Base-by-base conservation (phyloP, 345 rosid species). In the Trapa incisa region DNA sequence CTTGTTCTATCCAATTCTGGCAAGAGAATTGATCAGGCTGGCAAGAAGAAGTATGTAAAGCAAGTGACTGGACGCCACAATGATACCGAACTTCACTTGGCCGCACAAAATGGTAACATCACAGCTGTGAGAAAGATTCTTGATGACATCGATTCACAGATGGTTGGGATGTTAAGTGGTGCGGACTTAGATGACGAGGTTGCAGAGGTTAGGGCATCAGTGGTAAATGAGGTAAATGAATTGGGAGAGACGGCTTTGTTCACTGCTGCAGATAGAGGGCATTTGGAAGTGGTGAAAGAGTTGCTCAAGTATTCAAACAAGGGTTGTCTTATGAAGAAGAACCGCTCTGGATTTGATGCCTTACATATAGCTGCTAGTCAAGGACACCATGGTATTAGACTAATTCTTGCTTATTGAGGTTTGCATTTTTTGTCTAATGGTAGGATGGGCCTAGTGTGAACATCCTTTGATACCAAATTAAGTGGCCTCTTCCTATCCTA, bases 211-310 rank as follows among this genome's bases (percentile, higher is more conserved):
- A 75, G 79, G 75, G 68, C 72, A 11, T 63, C 70, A 5, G 72
- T 75, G 56, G 79, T 68, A 35, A 68, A 72, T 65, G 79, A 75
- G 74, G 68, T 75, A 42, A 75, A 75, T 72, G 75, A 75, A 60
- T 75, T 75, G 69, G 75, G 75, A 11, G 79, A 75, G 73, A 75
- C 75, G 2, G 73, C 79, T 48, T 56, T 75, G 66, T 72, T 67
- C 65, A 68, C 70, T 1, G 79, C 75, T 11, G 72, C 75, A 2
- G 79, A 75, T 48, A 75, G 61, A 53, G 79, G 79, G 66, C 75
- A 75, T 62, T 64, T 72, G 32, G 79, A 72, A 57, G 73, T 75
- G 62, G 79, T 72, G 33, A 72, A 63, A 75, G 79, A 72, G 41
- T 65, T 75, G 53, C 65, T 75, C 67, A 48, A 65, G 70, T 72